Evolutionary conservation across 2,329 filamentous ascomycete genomes (phyloP), one percentile per base, ranked within the genome.

Genomic region (Hirsutella minnesotensis): DNA sequence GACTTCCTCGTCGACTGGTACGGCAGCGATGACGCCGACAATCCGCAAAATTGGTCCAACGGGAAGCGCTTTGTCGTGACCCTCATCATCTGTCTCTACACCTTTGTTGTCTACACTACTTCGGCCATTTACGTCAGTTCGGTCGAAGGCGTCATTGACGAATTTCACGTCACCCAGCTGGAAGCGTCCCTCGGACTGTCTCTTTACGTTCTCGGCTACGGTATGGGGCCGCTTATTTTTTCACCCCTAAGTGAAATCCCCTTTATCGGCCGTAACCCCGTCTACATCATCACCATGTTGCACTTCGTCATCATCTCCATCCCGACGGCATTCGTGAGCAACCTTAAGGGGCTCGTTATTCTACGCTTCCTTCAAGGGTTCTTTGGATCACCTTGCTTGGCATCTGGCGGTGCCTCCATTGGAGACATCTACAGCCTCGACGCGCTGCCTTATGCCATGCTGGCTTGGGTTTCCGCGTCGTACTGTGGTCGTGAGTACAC

Each of bases 191-290:
- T 82, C 0, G 77, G 76, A 0, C 64, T 83, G 4, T 69, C 76
- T 0, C 67, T 83, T 44, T 83, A 81, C 52, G 77, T 83, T 1
- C 60, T 81, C 0, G 79, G 75, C 1, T 78, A 78, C 47, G 79
- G 80, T 12, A 60, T 79, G 15, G 81, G 80, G 0, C 80, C 81
- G 1, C 59, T 85, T 20, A 47, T 86, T 20, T 84, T 77, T 60
- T 77, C 77, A 0, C 82, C 82, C 0, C 59, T 86, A 35, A 74
- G 69, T 39, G 82, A 86, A 59, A 75, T 86, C 19, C 79, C 81
- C 0, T 55, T 68, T 38, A 72, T 86, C 41, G 82, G 83, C 3
- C 69, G 82, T 7, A 85, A 80, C 51, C 75, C 76, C 0, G 73
- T 81, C 5, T 86, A 86, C 58, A 72, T 83, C 30, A 56, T 74